Percentiles rank a stretch among this genome's conserved stretches.
Conservation (phyloP, 768 basidiomycete genomes). For the Lentinula boryana region DNA sequence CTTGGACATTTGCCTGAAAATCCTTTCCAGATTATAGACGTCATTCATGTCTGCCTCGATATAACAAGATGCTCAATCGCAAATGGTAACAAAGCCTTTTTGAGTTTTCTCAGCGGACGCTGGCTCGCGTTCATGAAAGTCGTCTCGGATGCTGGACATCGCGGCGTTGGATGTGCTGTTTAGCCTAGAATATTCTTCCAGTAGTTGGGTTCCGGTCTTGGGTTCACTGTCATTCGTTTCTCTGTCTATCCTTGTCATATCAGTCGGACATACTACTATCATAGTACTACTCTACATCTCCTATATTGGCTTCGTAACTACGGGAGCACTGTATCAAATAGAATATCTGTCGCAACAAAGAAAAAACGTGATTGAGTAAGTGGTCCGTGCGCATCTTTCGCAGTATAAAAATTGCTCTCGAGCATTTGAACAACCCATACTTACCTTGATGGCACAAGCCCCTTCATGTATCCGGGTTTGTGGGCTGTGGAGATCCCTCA, state of each 20-base stretch:
- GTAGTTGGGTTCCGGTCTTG: too few relatives aligned
- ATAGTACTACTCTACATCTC: not conserved
- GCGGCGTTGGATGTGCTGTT: too few relatives aligned
- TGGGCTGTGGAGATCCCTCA: constrained; percentile 6
- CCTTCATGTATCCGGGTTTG: constrained; percentile 6
- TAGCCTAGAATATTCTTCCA: too few relatives aligned
- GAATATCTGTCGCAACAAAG: not conserved
- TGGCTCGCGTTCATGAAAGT: not conserved
- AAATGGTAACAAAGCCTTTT: not conserved
- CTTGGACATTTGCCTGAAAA: not conserved
- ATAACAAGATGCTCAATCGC: not conserved
- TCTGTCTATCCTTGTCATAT: not conserved
- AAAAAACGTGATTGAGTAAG: not conserved
- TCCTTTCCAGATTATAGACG: not conserved
- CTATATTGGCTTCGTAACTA: not conserved
- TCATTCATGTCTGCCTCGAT: not conserved
- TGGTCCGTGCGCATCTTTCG: constrained; percentile 3
- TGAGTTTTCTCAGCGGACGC: too few relatives aligned
- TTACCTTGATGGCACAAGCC: constrained; percentile 5
- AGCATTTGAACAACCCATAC: not conserved
- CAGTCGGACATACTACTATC: not conserved
- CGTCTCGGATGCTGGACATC: too few relatives aligned
- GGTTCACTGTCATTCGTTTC: too few relatives aligned
- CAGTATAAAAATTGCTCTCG: not conserved
- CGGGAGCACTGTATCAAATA: not conserved